These are phyloP conservation scores for Leccinum uliginosum DNA, from an alignment of 768 basidiomycete species.

Conservation along the genomic window DNA sequence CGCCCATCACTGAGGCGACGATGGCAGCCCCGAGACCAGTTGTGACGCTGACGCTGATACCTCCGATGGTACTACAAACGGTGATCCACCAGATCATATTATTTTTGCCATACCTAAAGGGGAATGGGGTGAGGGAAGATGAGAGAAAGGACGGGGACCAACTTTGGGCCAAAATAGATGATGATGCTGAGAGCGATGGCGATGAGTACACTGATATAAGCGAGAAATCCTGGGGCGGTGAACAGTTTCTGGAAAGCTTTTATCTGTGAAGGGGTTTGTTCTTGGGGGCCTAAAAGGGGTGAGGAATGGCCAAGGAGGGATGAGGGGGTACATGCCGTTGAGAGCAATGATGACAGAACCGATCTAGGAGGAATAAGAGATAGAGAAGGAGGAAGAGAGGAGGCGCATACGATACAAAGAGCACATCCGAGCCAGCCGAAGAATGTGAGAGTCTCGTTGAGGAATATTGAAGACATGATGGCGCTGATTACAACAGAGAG, in stretches of 20 bases:
- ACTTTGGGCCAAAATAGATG: conserved; percentile 80
- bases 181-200: conserved; percentile 63
- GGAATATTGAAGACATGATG: conserved; percentile 87
- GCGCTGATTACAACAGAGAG: conserved; percentile 95
- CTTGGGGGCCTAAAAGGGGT: conserved; percentile 53
- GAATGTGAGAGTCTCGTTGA: conserved; percentile 88
- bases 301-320: not conserved
- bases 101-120: conserved; percentile 71
- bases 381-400: not conserved
- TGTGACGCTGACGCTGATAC: conserved; percentile 90
- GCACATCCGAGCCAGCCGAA: conserved; percentile 97
- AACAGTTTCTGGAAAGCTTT: conserved; percentile 73
- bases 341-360: conserved; percentile 88
- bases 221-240: conserved; percentile 78
- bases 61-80: conserved; percentile 96
- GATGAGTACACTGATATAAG: conserved; percentile 62
- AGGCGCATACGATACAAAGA: conserved; percentile 74
- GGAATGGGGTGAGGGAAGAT: not conserved
- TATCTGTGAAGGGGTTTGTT: conserved; percentile 67
- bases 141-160: conserved; percentile 17
- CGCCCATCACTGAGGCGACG: conserved; percentile 68
- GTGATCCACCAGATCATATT: conserved; percentile 95
- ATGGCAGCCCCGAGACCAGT: conserved; percentile 92
- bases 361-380: conserved; percentile 39
- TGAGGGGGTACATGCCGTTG: conserved; percentile 51